phyloP scores from a whole-genome alignment of 176 grass and related monocot genomes.

The Juncus effusus region DNA sequence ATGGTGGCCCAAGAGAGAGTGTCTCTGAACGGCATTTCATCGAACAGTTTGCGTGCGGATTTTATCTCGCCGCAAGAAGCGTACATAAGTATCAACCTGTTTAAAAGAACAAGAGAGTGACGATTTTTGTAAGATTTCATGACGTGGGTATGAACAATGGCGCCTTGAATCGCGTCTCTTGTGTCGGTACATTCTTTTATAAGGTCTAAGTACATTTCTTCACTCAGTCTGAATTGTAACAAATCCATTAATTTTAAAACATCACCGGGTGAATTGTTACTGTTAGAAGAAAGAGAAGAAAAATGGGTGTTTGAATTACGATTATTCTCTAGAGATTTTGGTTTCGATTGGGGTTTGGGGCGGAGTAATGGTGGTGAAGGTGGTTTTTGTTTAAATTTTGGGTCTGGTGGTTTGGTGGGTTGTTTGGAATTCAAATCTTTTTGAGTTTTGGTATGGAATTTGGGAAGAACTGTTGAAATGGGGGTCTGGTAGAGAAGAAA shows the following conservation, averaged over 20 bases:
- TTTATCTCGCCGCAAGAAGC: slow-evolving; percentile 25
- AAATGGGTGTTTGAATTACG: neutral
- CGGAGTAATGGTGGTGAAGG: neutral
- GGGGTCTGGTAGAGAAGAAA: neutral
- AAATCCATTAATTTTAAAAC: slow-evolving; percentile 67
- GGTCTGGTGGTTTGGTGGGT: neutral
- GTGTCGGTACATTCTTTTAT: slow-evolving; percentile 52
- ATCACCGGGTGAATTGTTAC: slow-evolving; percentile 30
- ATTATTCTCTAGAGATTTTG: slow-evolving; percentile 6
- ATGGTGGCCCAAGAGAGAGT: slow-evolving; percentile 54
- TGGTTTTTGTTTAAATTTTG: neutral
- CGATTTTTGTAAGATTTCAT: too few relatives aligned
- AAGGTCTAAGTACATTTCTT: slow-evolving; percentile 71
- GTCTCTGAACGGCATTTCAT: slow-evolving; percentile 40
- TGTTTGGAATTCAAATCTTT: slow-evolving; percentile 3
- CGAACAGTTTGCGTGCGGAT: slow-evolving; percentile 43
- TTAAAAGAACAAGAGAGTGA: slow-evolving; percentile 31
- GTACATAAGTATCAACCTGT: slow-evolving; percentile 55
- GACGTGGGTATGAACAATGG: slow-evolving; percentile 46
- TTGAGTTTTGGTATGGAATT: slow-evolving; percentile 4
- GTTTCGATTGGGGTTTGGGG: neutral
- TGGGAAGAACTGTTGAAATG: neutral
- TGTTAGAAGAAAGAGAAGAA: neutral
- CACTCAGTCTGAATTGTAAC: slow-evolving; percentile 45
- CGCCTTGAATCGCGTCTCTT: slow-evolving; percentile 38